phyloP scores from a whole-genome alignment of 768 basidiomycete genomes.

The Cytidiella melzeri region DNA sequence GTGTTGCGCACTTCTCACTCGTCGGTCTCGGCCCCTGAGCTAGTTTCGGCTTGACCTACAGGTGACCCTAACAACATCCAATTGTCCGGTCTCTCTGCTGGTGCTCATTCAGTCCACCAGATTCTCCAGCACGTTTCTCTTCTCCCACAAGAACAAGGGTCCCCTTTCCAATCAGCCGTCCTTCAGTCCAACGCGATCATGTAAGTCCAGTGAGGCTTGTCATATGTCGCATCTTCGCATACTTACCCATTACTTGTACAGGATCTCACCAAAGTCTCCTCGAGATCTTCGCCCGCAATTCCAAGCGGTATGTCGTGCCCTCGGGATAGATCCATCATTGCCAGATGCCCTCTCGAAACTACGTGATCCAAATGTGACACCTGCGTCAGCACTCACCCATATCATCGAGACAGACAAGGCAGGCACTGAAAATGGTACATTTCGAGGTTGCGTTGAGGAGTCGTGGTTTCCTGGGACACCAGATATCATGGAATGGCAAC shows the following conservation, averaged over 20 bases:
- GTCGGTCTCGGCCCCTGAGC: too few relatives aligned
- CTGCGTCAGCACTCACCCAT: slow-evolving; percentile 45
- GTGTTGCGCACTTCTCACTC: too few relatives aligned
- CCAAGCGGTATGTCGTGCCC: slow-evolving; percentile 49
- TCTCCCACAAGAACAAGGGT: slow-evolving; percentile 45
- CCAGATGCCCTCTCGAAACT: slow-evolving; percentile 45
- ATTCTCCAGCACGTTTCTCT: slow-evolving; percentile 63
- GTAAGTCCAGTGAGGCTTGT: slow-evolving; percentile 29
- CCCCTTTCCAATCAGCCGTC: slow-evolving; percentile 62
- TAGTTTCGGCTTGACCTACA: slow-evolving; percentile 23
- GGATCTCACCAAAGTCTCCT: slow-evolving; percentile 54
- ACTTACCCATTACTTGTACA: slow-evolving; percentile 16
- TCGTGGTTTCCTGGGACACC: slow-evolving; percentile 50
- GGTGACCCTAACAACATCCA: slow-evolving; percentile 58
- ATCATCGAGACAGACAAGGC: slow-evolving; percentile 53
- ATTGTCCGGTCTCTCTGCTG: slow-evolving; percentile 67
- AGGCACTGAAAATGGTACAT: slow-evolving; percentile 52
- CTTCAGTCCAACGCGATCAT: slow-evolving; percentile 74
- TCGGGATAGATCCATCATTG: slow-evolving; percentile 48
- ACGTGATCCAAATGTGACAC: slow-evolving; percentile 40
- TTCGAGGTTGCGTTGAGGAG: slow-evolving; percentile 58
- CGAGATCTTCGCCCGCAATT: slow-evolving; percentile 57
- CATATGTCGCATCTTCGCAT: not conserved
- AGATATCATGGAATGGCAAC: slow-evolving; percentile 66
- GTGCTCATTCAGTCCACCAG: slow-evolving; percentile 75